phyloP scores from a whole-genome alignment of 331 rosid genomes.

The Dryas integrifolia region DNA sequence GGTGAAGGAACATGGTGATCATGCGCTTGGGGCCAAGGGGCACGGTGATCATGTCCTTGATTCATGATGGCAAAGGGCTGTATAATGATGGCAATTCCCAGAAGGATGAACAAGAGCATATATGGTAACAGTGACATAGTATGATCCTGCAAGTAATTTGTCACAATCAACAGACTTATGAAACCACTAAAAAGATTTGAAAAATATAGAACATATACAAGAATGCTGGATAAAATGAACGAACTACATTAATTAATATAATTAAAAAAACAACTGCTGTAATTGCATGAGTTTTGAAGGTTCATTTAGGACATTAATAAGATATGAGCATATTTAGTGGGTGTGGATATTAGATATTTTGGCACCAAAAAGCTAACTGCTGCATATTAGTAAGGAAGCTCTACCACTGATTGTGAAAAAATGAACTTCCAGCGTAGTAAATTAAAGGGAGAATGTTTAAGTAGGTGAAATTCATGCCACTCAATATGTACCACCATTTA shows the following conservation, averaged over 20 bases:
- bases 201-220: background rate
- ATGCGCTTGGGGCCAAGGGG: background rate
- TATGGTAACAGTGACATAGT: conserved; percentile 23
- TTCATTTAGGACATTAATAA: background rate
- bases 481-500: no score
- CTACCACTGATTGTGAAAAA: background rate
- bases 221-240: no score
- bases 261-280: background rate
- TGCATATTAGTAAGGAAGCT: background rate
- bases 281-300: background rate
- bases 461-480: no score
- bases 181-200: background rate
- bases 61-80: background rate
- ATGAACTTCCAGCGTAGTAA: no score
- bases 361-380: background rate
- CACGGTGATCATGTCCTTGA: no score
- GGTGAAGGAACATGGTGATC: background rate
- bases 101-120: conserved; percentile 39
- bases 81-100: conserved; percentile 40
- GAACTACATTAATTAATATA: no score
- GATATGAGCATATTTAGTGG: no score
- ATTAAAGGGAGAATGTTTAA: no score
- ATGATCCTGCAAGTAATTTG: conserved; percentile 47
- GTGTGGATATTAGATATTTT: background rate
- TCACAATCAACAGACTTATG: conserved; percentile 18